phyloP scores from a whole-genome alignment of 805 yeast species.

The Ogataea minuta region DNA sequence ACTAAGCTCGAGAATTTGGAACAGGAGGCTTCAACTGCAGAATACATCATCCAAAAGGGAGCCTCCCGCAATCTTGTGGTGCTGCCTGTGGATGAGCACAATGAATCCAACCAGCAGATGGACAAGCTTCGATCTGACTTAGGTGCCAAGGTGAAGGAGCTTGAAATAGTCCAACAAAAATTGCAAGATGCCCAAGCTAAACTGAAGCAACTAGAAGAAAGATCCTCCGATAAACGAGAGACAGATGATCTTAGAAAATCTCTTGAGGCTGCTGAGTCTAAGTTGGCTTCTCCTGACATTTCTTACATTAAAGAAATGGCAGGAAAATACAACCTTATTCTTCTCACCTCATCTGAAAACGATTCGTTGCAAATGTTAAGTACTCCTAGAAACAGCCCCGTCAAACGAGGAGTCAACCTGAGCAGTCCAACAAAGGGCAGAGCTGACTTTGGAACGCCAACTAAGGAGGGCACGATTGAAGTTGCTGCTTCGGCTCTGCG shows the following conservation, averaged over 20 bases:
- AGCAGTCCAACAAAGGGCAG: conserved; percentile 2
- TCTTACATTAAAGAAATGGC: conserved; percentile 28
- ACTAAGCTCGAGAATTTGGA: conserved; percentile 2
- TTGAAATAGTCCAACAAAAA: background rate
- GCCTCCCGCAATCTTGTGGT: conserved; percentile 11
- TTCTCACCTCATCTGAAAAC: conserved; percentile 4
- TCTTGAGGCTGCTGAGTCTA: conserved; percentile 4
- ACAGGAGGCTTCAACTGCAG: conserved; percentile 17
- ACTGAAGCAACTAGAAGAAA: too few species aligned
- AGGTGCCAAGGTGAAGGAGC: background rate
- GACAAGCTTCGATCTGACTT: too few species aligned
- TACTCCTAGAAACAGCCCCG: conserved; percentile 5
- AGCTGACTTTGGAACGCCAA: conserved; percentile 14
- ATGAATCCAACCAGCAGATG: background rate
- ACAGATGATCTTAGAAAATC: background rate
- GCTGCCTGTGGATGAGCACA: conserved; percentile 12
- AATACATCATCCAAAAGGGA: conserved; percentile 31
- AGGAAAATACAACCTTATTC: conserved; percentile 8
- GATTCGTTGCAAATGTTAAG: background rate
- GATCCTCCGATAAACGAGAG: background rate
- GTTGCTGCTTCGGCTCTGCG: conserved; percentile 33
- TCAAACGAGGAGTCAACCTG: conserved; percentile 2
- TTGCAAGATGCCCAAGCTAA: background rate
- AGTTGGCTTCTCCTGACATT: conserved; percentile 28
- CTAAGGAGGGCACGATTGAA: conserved; percentile 37